These are phyloP conservation scores for Platanthera guangdongensis DNA, from an alignment of 106 monocot genomes.

Conservation along the genomic window DNA sequence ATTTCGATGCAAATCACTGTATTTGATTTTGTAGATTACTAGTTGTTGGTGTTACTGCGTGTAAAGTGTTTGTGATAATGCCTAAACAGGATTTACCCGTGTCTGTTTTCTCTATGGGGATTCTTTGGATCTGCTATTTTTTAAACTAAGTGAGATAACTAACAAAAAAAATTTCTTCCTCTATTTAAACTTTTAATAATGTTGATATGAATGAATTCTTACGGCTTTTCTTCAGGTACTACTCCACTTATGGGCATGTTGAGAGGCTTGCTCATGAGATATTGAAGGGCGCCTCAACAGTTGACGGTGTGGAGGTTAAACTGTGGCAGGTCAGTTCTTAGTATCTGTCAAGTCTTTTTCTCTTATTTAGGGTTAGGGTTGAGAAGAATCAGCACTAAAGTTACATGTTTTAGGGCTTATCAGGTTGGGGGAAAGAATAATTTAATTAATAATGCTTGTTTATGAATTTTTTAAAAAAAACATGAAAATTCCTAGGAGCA, in stretches of 20 bases:
- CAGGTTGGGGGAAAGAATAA: no score
- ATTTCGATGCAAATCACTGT: background rate
- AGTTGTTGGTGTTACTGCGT: background rate
- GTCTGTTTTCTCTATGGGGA: background rate
- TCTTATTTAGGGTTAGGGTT: no score
- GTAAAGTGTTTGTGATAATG: background rate
- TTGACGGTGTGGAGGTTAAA: conserved; percentile 30
- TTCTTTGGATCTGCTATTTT: background rate
- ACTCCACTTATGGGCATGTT: conserved; percentile 34
- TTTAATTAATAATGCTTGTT: background rate
- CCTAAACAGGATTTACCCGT: background rate
- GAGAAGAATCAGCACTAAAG: no score
- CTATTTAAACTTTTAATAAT: background rate
- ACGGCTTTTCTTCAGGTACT: conserved; percentile 13
- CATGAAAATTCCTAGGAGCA: background rate
- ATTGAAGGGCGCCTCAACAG: conserved; percentile 26
- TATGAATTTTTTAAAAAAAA: background rate
- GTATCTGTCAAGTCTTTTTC: background rate
- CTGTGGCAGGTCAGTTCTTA: conserved; percentile 24
- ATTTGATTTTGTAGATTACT: background rate
- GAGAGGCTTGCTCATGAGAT: conserved; percentile 28
- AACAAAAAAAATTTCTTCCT: background rate
- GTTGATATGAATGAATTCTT: background rate
- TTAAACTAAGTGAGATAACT: no score
- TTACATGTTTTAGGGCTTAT: no score